Evolutionary conservation across 2,329 filamentous ascomycete genomes (phyloP).

Genomic region (Colletotrichum sojae): DNA sequence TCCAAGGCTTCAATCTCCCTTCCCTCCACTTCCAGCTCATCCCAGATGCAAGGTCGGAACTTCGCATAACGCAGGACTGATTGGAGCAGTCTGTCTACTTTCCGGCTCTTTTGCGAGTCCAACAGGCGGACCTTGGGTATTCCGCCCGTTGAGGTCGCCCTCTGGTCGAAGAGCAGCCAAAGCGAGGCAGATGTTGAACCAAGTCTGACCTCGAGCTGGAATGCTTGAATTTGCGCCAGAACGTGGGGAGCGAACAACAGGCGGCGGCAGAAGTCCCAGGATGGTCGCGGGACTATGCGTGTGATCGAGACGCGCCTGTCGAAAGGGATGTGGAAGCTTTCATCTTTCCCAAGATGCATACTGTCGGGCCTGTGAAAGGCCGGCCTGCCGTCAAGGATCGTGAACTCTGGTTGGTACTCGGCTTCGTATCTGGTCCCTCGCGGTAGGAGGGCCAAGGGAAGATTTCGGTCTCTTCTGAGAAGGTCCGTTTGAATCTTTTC

Average conservation of each 20-base stretch:
- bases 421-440: background rate
- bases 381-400: background rate
- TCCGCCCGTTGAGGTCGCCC: background rate
- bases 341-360: background rate
- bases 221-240: background rate
- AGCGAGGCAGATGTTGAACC: background rate
- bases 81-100: background rate
- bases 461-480: conserved; percentile 5
- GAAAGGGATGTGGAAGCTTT: conserved; percentile 1
- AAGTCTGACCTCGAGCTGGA: background rate
- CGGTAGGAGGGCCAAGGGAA: conserved; percentile 1
- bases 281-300: background rate
- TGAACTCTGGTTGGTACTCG: background rate
- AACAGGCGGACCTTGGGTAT: background rate
- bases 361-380: background rate
- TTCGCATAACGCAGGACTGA: background rate
- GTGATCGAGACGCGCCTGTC: background rate
- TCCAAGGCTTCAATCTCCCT: background rate
- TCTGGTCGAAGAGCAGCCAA: background rate
- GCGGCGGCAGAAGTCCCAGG: background rate
- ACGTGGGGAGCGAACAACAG: background rate
- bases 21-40: background rate
- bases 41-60: background rate
- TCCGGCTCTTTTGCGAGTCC: background rate
- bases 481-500: conserved; percentile 8